Conservation (phyloP, 2,329 filamentous ascomycete species). For the Aspergillus floridensis region DNA sequence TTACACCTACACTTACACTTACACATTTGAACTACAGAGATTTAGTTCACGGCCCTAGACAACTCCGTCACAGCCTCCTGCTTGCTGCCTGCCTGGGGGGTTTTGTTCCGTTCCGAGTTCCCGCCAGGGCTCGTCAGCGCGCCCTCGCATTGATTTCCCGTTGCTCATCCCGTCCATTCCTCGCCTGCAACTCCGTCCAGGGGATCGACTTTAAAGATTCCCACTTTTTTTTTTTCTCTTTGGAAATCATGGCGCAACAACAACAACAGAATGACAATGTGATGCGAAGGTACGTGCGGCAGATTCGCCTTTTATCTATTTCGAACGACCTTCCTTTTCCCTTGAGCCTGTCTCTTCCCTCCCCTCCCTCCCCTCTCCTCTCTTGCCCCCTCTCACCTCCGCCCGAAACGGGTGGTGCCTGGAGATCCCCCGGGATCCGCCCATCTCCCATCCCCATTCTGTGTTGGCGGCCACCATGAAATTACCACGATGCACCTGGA, state of each 20-base stretch:
- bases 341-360: neutral
- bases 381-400: neutral
- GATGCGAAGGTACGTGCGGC: constrained; percentile 56
- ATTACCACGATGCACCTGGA: constrained; percentile 16
- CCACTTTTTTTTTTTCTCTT: constrained; percentile 5
- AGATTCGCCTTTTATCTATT: neutral
- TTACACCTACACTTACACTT: neutral
- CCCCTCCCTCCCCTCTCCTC: neutral
- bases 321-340: neutral
- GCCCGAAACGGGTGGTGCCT: neutral
- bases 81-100: neutral
- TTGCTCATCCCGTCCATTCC: constrained; percentile 4
- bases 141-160: constrained; percentile 11
- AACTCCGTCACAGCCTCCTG: neutral
- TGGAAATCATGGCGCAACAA: constrained; percentile 39
- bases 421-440: neutral
- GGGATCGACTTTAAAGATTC: constrained; percentile 1
- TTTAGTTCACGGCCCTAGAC: neutral
- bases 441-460: neutral
- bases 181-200: constrained; percentile 11
- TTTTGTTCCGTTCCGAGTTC: constrained; percentile 11
- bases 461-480: neutral
- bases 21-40: neutral
- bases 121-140: constrained; percentile 10
- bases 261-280: constrained; percentile 43